Evolutionary conservation across 306 rosid species (phyloP), one percentile per base, ranked within the genome.

Genomic region (Rubus idaeus): DNA sequence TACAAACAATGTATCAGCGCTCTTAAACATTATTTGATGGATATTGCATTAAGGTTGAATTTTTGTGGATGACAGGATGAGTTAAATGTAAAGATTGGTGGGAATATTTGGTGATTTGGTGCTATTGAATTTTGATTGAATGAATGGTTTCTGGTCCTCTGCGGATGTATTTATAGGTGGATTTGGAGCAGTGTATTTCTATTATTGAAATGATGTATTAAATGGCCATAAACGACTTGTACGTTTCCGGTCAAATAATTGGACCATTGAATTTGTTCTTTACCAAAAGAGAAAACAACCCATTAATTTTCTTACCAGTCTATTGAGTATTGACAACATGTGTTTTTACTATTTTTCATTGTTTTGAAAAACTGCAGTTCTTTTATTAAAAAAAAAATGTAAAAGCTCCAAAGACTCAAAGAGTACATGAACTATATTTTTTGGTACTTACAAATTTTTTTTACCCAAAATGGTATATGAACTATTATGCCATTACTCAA

Each of bases 81-180:
- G 42, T 26, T 60, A 21, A 60, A 23, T 60, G 40, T 47, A 46
- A 3, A 23, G 57, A 49, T 69, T 13, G 53, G 44, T 23, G 39
- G 72, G 74, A 70, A 47, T 49, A 50, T 61, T 61, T 61, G 42
- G 66, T 61, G 66, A 61, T 61, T 26, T 16, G 66, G 42, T 61
- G 30, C 30, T 20, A 68, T 44, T 21, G 26, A 14, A 10, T 44
- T 68, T 57, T 44, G 53, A 42, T 68, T 26, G 39, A 12, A 68
- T 44, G 53, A 14, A 50, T 50, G 18, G 5, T 50, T 49, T 49
- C 3, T 10, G 52, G 52, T 11, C 4, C 53, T 11, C 49, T 5
- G 35, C 35, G 35, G 35, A 30, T 66, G 50, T 39, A 37, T 71
- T 49, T 6, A 49, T 3, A 71, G 30, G 75, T 51, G 35, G 63